These are phyloP conservation scores for Geoglossum glabrum DNA, from an alignment of 495 filamentous ascomycete species.

Conservation along the genomic window DNA sequence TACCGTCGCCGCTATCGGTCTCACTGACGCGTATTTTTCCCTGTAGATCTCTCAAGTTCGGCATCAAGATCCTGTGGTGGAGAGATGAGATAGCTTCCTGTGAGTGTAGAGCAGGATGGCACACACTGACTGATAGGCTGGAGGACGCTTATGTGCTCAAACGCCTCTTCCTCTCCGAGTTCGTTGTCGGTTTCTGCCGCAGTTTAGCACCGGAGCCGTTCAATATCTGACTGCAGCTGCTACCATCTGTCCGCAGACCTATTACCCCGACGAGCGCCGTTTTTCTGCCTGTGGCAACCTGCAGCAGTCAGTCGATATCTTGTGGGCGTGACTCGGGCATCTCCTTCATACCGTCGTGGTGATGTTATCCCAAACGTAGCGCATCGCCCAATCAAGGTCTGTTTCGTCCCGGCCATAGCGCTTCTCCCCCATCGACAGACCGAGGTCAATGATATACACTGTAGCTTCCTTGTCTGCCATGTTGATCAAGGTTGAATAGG, in stretches of 20 bases:
- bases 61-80: conserved; percentile 42
- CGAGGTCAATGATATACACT: conserved; percentile 79
- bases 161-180: conserved; percentile 39
- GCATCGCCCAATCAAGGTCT: conserved; percentile 77
- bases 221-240: background rate
- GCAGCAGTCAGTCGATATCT: conserved; percentile 4
- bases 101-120: background rate
- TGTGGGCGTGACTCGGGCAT: background rate
- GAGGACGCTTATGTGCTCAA: conserved; percentile 58
- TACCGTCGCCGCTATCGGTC: conserved; percentile 59
- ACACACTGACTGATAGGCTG: conserved; percentile 46
- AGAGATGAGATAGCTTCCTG: background rate
- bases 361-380: conserved; percentile 93
- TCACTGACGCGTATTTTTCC: conserved; percentile 39
- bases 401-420: conserved; percentile 54
- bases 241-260: conserved; percentile 60
- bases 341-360: conserved; percentile 42
- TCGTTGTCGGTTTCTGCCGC: conserved; percentile 44
- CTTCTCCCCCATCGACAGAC: conserved; percentile 58
- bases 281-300: conserved; percentile 67
- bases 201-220: background rate
- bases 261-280: conserved; percentile 63
- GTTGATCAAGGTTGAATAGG: conserved; percentile 6
- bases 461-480: conserved; percentile 95
- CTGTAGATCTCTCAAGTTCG: conserved; percentile 42